Evolutionary conservation across 352 stramenopile species (phyloP), one percentile per base, ranked within the genome.

Genomic region (Elongisporangium senticosum): DNA sequence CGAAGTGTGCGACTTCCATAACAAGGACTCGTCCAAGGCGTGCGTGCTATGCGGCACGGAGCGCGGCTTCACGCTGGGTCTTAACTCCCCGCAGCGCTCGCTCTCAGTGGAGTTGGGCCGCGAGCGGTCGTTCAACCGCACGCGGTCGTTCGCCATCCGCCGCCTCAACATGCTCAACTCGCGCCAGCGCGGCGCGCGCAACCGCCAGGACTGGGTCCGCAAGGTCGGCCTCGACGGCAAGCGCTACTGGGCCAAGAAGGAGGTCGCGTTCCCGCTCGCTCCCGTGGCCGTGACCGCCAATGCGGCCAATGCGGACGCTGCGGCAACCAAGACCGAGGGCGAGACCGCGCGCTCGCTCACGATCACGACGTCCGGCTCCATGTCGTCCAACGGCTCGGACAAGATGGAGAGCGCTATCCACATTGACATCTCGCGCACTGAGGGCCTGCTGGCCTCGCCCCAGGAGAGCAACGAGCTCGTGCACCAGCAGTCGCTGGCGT

Each of bases 1-100:
- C 65, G 83, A 93, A 52, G 85, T 95, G 7, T 95, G 85, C 61
- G 85, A 95, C 67, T 95, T 95, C 63, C 79, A 92, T 69, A 95
- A 95, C 72, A 95, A 95, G 64, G 74, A 76, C 24, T 91, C 79
- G 52, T 49, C 74, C 59, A 89, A 88, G 66, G 50, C 73, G 17
- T 95, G 85, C 59, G 79, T 93, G 43, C 65, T 95, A 2, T 95
- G 85, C 52, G 85, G 85, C 60, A 95, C 85, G 17, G 85, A 95
- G 60, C 74, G 76, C 47, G 85, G 85, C 48, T 95, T 95, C 64
- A 85, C 74, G 51, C 71, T 95, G 8, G 83, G 83, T 0, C 68
- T 89, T 1, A 63, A 68, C 51, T 87, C 80, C 15, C 81, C 80
- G 10, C 63, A 63, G 10, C 69, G 69, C 17, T 61, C 59, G 14